Evolutionary conservation across 2,329 filamentous ascomycete genomes (phyloP), one percentile per base, ranked within the genome.

Genomic region (Zymoseptoria ardabiliae): DNA sequence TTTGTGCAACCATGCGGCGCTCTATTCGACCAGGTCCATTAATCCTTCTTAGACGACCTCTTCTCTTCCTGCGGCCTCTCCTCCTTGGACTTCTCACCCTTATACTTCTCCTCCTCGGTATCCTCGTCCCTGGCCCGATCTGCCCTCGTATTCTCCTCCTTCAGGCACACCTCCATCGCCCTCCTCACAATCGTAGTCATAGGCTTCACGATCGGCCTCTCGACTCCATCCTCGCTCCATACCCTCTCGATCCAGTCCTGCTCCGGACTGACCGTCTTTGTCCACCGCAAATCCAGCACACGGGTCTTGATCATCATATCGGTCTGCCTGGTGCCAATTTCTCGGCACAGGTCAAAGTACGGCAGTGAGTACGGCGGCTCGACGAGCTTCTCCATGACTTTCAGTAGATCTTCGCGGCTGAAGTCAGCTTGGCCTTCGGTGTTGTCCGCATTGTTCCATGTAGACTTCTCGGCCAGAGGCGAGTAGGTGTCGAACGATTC

Each of bases 241-340:
- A 59, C 54, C 9, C 57, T 53, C 50, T 64, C 61, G 13, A 61
- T 54, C 52, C 60, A 58, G 45, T 25, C 54, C 17, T 63, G 60
- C n/a, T 64, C 62, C 6, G 54, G 53, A 11, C 58, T 55, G 2
- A 64, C 54, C 13, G 60, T 63, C 48, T 54, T 61, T 17, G 61
- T 64, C 62, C 62, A 64, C 17, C 62, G 52, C 50, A 64, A 45
- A n/a, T 64, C 62, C 19, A 64, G 53, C 3, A 64, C 62, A 48
- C 62, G 56, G 23, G 62, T 62, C 53, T 64, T 63, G 30, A 64
- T 61, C 61, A 64, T 64, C 11, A 58, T 59, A 23, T 64, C 61
- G 1, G 61, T 59, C 53, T 62, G 58, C 9, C 54, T 55, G 4
- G 61, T 64, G 22, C 62, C 62, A 55, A 64, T 59, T 19, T 64